phyloP scores from a whole-genome alignment of 2,329 filamentous ascomycete species.

The Gaeumannomyces sp. region DNA sequence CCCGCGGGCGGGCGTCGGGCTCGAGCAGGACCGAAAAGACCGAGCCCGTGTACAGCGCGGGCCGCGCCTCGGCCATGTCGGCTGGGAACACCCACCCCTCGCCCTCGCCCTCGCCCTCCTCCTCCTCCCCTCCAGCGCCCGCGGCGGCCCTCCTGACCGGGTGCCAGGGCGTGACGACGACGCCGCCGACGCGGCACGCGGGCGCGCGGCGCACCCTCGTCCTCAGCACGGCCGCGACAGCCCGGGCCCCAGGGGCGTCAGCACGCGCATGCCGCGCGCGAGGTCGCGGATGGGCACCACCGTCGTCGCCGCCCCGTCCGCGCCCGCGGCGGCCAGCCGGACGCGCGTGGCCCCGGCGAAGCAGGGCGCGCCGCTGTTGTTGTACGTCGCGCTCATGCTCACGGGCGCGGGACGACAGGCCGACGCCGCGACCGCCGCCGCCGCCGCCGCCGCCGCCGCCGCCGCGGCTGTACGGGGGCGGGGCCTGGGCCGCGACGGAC shows the following conservation, averaged over 20 bases:
- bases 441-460: too few species aligned
- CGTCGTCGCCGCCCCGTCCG: constrained; percentile 23
- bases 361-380: not conserved
- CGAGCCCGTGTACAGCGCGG: constrained; percentile 36
- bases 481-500: too few species aligned
- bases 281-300: constrained; percentile 38
- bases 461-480: not conserved
- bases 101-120: constrained; percentile 10
- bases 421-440: too few species aligned
- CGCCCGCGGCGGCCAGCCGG: not conserved
- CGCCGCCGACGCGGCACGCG: constrained; percentile 36
- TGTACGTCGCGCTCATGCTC: constrained; percentile 32
- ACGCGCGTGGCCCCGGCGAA: not conserved
- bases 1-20: constrained; percentile 32
- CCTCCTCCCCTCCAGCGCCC: constrained; percentile 14
- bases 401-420: constrained; percentile 15
- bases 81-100: constrained; percentile 24
- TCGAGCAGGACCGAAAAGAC: constrained; percentile 54
- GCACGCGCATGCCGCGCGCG: constrained; percentile 38
- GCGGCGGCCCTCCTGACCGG: constrained; percentile 33
- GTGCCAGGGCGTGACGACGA: constrained; percentile 56
- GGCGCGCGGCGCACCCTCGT: constrained; percentile 34
- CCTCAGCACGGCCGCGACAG: constrained; percentile 44
- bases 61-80: constrained; percentile 22
- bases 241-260: constrained; percentile 42